Base-by-base conservation (phyloP, 2,329 filamentous ascomycete species). In the Aspergillus fischeri region DNA sequence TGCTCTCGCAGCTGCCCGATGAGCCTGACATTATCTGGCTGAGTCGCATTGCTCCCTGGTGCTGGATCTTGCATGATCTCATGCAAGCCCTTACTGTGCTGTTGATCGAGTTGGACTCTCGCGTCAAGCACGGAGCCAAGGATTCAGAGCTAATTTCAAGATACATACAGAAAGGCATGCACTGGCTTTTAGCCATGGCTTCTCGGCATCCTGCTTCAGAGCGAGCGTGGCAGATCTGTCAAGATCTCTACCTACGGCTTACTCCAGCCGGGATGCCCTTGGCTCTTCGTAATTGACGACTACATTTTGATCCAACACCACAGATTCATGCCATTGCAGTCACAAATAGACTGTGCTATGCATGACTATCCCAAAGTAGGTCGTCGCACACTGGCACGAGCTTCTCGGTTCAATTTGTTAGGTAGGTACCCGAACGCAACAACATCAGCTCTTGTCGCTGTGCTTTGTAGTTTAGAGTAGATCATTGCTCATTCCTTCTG, bases 51-150 rank as follows among this genome's bases (percentile, higher is more conserved):
- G 66, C 68, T 1, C 73, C 73, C 3, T 78, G 75, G 76, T 78
- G 74, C 73, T 72, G 66, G 55, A 63, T 75, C 20, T 61, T 78
- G 28, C 75, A 78, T 56, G 73, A 73, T 48, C 58, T 78, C 17
- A 74, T 77, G 61, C 76, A 78, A 55, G 69, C 75, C 2, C 66
- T 65, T 0, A 73, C 70, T 9, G 64, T 78, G 17, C 62, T 78
- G 21, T 66, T 78, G 44, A 70, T 75, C 14, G 53, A 61, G n/a
- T 42, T 59, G n/a, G 41, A 35, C 11, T 27, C 7, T 10, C 32
- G 50, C 32, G 14, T 52, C 20, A 45, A 1, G 21, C 42, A 45
- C n/a, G 42, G 42, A 24, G 21, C n/a, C 42, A 45, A 45, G n/a
- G n/a, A 45, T 24, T 0, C 10, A 21, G 42, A 10, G 10, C 20